These are phyloP conservation scores for Dactylonectria estremocensis DNA, from an alignment of 2,329 filamentous ascomycete species.

Conservation along the genomic window DNA sequence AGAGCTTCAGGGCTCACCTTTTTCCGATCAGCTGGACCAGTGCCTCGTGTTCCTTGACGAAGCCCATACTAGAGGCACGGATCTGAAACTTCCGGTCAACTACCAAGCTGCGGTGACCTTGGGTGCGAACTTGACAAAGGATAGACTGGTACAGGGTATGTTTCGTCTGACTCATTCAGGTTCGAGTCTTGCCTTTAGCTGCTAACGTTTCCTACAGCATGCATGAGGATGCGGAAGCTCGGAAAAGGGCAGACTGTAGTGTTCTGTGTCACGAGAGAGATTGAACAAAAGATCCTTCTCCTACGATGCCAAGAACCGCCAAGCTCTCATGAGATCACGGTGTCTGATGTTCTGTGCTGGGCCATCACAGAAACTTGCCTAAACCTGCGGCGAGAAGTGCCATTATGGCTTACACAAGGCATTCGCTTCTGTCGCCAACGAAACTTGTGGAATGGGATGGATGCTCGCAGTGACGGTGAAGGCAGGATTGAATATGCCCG, in stretches of 20 bases:
- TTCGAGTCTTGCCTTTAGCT: background rate
- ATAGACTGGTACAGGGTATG: conserved; percentile 77
- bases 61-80: conserved; percentile 78
- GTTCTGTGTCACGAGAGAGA: conserved; percentile 73
- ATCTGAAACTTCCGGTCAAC: conserved; percentile 71
- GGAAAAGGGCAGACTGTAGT: conserved; percentile 76
- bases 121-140: conserved; percentile 76
- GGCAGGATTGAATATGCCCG: too few relatives aligned
- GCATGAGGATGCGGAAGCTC: conserved; percentile 80
- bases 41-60: conserved; percentile 81
- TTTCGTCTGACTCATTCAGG: background rate
- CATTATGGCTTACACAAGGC: conserved; percentile 58
- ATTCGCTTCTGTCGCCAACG: background rate
- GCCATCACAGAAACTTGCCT: conserved; percentile 57
- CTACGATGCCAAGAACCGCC: background rate
- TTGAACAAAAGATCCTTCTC: conserved; percentile 66
- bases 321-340: conserved; percentile 52
- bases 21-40: conserved; percentile 65
- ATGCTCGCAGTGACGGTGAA: too few relatives aligned
- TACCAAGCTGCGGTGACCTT: conserved; percentile 79
- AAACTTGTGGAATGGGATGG: too few relatives aligned
- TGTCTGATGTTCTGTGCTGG: conserved; percentile 73
- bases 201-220: conserved; percentile 60
- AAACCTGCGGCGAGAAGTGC: conserved; percentile 27
- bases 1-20: conserved; percentile 71